Evolutionary conservation across 805 yeast genomes (phyloP).

Genomic region (Tetrapisispora iriomotensis): DNA sequence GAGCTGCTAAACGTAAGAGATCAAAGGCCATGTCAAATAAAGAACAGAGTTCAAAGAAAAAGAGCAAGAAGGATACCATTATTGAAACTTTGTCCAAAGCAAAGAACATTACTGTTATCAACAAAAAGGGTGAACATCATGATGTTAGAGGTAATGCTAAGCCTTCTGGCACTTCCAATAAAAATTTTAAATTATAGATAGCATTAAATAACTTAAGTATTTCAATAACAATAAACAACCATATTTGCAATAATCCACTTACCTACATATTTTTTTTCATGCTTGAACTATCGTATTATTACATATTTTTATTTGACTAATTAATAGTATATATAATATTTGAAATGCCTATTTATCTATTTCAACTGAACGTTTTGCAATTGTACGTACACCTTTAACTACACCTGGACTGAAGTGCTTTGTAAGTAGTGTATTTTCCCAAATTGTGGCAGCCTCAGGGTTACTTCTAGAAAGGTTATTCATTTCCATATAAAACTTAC

Average conservation of each 20-base stretch:
- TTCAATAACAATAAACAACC: too few species aligned
- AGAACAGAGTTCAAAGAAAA: slow-evolving; percentile 31
- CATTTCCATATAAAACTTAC: slow-evolving; percentile 56
- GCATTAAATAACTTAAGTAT: not conserved
- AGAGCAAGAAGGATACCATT: slow-evolving; percentile 51
- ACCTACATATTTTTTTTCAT: not conserved
- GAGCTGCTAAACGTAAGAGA: slow-evolving; percentile 77
- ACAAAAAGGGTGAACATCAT: slow-evolving; percentile 62
- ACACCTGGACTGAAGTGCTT: slow-evolving; percentile 79
- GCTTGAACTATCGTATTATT: not conserved
- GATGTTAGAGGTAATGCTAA: slow-evolving; percentile 62
- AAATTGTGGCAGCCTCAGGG: slow-evolving; percentile 78
- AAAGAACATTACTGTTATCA: slow-evolving; percentile 70
- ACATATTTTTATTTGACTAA: too few species aligned
- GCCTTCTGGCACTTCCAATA: slow-evolving; percentile 20
- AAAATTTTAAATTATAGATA: slow-evolving; percentile 1
- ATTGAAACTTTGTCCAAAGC: slow-evolving; percentile 62
- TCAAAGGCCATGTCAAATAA: slow-evolving; percentile 37
- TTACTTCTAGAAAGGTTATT: slow-evolving; percentile 67
- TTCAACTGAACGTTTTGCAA: slow-evolving; percentile 31
- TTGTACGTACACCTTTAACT: slow-evolving; percentile 48
- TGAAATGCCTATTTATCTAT: not conserved
- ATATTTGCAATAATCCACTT: too few species aligned
- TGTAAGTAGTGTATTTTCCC: slow-evolving; percentile 76
- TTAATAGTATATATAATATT: not conserved